A percentile compares a stretch with the other conserved stretches of the same genome.
These are phyloP conservation scores for Mucor saturninus DNA, from an alignment of 371 early-diverging fungal species.

Conservation along the genomic window DNA sequence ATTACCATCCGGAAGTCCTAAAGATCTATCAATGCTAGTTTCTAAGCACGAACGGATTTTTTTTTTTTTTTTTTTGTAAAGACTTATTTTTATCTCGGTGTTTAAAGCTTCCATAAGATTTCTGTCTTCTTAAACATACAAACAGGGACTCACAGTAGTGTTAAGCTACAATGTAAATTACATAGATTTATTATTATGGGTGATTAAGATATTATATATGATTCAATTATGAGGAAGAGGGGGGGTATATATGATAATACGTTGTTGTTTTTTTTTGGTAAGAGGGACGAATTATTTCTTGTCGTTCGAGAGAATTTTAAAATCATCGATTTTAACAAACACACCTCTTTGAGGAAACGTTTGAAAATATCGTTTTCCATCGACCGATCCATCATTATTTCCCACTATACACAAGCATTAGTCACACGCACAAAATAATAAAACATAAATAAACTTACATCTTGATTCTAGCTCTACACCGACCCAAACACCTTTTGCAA, in stretches of 20 bases:
- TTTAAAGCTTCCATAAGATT: too few relatives aligned
- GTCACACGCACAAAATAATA: not conserved
- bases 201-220: not conserved
- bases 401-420: constrained; percentile 28
- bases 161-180: too few relatives aligned
- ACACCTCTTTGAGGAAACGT: constrained; percentile 50
- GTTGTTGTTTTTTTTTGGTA: not conserved
- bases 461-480: constrained; percentile 52
- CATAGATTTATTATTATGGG: too few relatives aligned
- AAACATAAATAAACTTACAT: constrained; percentile 31
- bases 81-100: too few relatives aligned
- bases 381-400: constrained; percentile 43
- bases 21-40: too few relatives aligned
- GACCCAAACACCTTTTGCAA: constrained; percentile 52
- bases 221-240: not conserved
- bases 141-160: too few relatives aligned
- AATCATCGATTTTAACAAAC: constrained; percentile 48
- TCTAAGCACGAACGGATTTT: too few relatives aligned
- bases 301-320: constrained; percentile 25
- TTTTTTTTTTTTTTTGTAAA: too few relatives aligned
- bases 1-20: too few relatives aligned
- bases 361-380: constrained; percentile 44
- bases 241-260: not conserved
- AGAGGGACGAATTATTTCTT: constrained; percentile 9
- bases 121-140: too few relatives aligned